These are phyloP conservation scores for Penicillium cinerascens DNA, from an alignment of 495 filamentous ascomycete genomes.

Conservation along the genomic window DNA sequence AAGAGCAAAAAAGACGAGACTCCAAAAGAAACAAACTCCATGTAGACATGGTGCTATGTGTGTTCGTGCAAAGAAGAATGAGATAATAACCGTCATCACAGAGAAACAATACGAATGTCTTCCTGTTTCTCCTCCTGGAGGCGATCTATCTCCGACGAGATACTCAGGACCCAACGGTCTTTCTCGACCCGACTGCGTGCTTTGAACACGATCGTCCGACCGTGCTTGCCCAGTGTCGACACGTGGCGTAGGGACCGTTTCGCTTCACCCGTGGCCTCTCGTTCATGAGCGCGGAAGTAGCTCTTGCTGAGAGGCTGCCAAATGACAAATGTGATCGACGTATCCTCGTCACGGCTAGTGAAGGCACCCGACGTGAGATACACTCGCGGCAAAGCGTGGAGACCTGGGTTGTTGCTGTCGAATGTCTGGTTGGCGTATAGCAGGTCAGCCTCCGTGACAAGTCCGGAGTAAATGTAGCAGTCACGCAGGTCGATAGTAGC, in stretches of 20 bases:
- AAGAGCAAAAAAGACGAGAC: neutral
- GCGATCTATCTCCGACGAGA: conserved; percentile 70
- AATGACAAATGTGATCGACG: conserved; percentile 68
- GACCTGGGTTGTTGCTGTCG: conserved; percentile 63
- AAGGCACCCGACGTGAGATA: conserved; percentile 60
- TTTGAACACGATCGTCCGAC: conserved; percentile 68
- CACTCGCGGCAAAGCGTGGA: conserved; percentile 59
- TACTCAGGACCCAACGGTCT: conserved; percentile 72
- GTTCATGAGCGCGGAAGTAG: conserved; percentile 54
- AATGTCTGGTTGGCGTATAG: conserved; percentile 69
- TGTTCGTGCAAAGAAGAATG: neutral
- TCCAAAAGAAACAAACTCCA: neutral
- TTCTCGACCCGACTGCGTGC: conserved; percentile 67
- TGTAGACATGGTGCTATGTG: conserved; percentile 1
- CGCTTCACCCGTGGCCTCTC: conserved; percentile 39
- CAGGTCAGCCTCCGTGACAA: conserved; percentile 63
- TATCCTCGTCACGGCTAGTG: conserved; percentile 67
- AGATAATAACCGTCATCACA: conserved; percentile 12
- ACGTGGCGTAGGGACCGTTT: conserved; percentile 48
- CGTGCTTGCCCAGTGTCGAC: conserved; percentile 56
- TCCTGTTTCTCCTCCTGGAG: conserved; percentile 52
- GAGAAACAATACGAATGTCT: conserved; percentile 57
- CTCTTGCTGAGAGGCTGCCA: conserved; percentile 63
- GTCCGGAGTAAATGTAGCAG: conserved; percentile 70
- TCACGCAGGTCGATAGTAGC: conserved; percentile 58